Conservation (phyloP, 495 filamentous ascomycete genomes). For the Umbilicaria muhlenbergii region DNA sequence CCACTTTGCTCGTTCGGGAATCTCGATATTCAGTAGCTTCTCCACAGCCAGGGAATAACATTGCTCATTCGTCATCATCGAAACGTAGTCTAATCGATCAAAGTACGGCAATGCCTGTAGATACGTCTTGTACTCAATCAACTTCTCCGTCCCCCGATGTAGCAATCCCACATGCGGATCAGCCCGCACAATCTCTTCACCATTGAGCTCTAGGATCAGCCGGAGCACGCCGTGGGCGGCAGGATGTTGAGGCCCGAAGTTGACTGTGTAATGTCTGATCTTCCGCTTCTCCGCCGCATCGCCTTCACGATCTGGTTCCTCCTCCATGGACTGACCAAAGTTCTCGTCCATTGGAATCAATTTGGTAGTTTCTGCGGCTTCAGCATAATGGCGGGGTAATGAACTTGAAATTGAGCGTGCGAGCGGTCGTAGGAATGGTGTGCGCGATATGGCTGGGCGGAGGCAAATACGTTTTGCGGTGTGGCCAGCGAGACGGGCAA, state of each 20-base stretch:
- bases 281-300: constrained; percentile 53
- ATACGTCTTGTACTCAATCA: constrained; percentile 99
- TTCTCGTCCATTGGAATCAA: constrained; percentile 42
- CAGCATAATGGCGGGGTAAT: constrained; percentile 44
- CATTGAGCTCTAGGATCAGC: constrained; percentile 92
- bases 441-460: constrained; percentile 26
- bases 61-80: constrained; percentile 99
- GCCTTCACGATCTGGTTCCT: constrained; percentile 30
- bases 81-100: constrained; percentile 96
- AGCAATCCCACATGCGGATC: constrained; percentile 96
- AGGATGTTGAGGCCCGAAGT: constrained; percentile 98
- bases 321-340: constrained; percentile 32
- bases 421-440: constrained; percentile 19
- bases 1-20: constrained; percentile 90
- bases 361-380: constrained; percentile 34
- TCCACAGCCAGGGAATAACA: constrained; percentile 90
- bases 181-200: constrained; percentile 90
- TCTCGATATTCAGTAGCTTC: constrained; percentile 95
- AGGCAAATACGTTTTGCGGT: constrained; percentile 49
- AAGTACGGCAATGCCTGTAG: constrained; percentile 98
- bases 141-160: constrained; percentile 96
- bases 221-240: constrained; percentile 97
- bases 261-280: constrained; percentile 98
- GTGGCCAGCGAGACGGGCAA: constrained; percentile 47
- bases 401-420: constrained; percentile 55